Base-by-base conservation (phyloP, 2,329 filamentous ascomycete genomes). In the Fusarium nodosum region DNA sequence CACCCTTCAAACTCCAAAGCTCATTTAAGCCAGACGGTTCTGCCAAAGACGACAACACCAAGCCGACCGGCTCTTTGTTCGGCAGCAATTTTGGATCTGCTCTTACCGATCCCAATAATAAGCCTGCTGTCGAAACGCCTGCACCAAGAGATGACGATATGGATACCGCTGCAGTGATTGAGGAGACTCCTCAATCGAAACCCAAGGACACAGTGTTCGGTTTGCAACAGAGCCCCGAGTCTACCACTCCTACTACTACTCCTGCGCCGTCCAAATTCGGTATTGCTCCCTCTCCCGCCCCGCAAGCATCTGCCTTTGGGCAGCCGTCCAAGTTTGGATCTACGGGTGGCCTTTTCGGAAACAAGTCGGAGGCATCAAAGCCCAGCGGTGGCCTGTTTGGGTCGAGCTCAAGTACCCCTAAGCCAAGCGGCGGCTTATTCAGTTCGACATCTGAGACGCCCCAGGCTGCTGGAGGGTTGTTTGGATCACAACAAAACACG, bases 21-120 rank as follows among this genome's bases (percentile, higher is more conserved):
- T 89, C 87, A 3, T 93, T 93, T 80, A 88, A 89, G 73, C 83
- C 85, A 11, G 90, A 92, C 68, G 84, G 86, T 8, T 83, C 84
- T 45, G 83, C 86, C 1, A 88, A 88, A 60, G 85, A 91, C 26
- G 87, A 90, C 60, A 79, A 84, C 36, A 82, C 85, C 11, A 86
- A 86, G 65, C 80, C 85, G 18, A 76, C 78, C 24, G 77, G 78
- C 7, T 83, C 81, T 3, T 71, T 91, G 68, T 92, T 93, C 74
- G 87, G 87, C n/a, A 82, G 81, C 54, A 84, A 81, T 12, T 92
- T 93, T 76, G 83, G 85, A 9, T 85, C 86, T 60, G 86, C 86
- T 16, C 80, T 93, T 30, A 83, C 81, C 13, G 85, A 86, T 45
- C 72, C 82, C 3, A 73, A 79, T 24, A 82, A 78, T 57, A 77